Evolutionary conservation across 116 monocot genomes (phyloP).

Genomic region (Zostera marina): DNA sequence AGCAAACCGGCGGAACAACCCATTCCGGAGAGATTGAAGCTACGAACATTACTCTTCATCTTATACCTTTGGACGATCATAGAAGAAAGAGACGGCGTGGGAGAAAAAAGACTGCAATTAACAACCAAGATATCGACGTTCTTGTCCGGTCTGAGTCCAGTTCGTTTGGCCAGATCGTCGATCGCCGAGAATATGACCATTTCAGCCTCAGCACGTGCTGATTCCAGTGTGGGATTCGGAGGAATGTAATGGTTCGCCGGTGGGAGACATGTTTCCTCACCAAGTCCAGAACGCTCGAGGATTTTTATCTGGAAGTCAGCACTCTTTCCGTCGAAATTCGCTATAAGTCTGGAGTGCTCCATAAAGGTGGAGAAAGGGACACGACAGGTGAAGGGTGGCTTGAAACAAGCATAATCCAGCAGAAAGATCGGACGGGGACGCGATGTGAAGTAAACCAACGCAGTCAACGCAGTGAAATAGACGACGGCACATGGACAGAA

Average conservation of each 20-base stretch:
- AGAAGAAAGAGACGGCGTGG: constrained; percentile 25
- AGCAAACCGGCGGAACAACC: constrained; percentile 32
- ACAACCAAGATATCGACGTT: constrained; percentile 21
- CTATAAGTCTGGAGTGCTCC: constrained; percentile 13
- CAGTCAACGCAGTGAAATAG: constrained; percentile 1
- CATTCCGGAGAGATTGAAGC: constrained; percentile 38
- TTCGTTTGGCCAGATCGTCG: constrained; percentile 1
- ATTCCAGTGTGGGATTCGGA: constrained; percentile 3
- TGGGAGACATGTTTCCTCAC: constrained; percentile 9
- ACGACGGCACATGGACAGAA: constrained; percentile 13
- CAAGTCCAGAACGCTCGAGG: constrained; percentile 10
- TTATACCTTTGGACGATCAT: constrained; percentile 25
- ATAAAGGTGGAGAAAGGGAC: constrained; percentile 19
- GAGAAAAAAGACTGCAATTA: constrained; percentile 23
- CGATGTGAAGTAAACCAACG: constrained; percentile 13
- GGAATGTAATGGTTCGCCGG: constrained; percentile 8
- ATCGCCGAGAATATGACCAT: constrained; percentile 18
- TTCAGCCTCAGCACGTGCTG: constrained; percentile 7
- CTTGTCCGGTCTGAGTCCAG: constrained; percentile 5
- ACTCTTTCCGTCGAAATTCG: constrained; percentile 2
- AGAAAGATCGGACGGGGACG: constrained; percentile 18
- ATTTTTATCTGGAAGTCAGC: constrained; percentile 9
- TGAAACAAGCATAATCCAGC: constrained; percentile 21
- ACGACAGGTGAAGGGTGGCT: constrained; percentile 15
- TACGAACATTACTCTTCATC: constrained; percentile 21